Evolutionary conservation across 345 rosid species (phyloP).

Genomic region (Syzygium oleosum): DNA sequence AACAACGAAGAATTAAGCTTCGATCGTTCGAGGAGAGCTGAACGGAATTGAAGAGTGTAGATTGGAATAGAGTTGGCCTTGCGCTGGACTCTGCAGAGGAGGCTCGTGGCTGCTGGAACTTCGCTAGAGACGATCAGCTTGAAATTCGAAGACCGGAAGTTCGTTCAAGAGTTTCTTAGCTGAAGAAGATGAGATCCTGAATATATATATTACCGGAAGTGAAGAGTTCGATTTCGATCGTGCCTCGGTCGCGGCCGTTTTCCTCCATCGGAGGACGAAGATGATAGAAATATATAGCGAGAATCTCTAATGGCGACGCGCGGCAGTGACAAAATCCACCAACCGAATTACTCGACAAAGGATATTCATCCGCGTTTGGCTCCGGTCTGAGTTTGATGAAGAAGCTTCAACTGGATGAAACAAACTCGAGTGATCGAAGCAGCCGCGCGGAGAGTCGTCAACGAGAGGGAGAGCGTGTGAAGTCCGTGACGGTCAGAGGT

Average conservation of each 20-base stretch:
- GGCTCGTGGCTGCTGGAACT: neutral
- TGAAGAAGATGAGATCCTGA: neutral
- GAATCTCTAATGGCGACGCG: neutral
- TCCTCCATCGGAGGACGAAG: neutral
- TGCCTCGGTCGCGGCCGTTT: neutral
- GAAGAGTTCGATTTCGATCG: neutral
- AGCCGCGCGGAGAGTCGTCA: no score
- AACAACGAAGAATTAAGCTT: neutral
- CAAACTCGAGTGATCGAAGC: no score
- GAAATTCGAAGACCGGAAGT: neutral
- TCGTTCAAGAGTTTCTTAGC: neutral
- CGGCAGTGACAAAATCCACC: neutral
- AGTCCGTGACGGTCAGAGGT: no score
- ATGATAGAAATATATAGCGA: neutral
- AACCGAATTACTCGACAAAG: neutral
- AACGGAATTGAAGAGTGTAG: neutral
- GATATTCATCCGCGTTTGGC: neutral
- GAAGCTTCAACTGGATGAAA: no score
- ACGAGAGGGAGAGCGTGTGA: no score
- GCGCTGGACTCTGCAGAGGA: neutral
- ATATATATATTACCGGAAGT: neutral
- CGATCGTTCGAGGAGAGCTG: neutral
- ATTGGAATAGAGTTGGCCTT: neutral
- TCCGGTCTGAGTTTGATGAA: neutral
- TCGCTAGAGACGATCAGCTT: neutral